Base-by-base conservation (phyloP, 148 eudicot genomes). In the Rhododendron kiyosumense region DNA sequence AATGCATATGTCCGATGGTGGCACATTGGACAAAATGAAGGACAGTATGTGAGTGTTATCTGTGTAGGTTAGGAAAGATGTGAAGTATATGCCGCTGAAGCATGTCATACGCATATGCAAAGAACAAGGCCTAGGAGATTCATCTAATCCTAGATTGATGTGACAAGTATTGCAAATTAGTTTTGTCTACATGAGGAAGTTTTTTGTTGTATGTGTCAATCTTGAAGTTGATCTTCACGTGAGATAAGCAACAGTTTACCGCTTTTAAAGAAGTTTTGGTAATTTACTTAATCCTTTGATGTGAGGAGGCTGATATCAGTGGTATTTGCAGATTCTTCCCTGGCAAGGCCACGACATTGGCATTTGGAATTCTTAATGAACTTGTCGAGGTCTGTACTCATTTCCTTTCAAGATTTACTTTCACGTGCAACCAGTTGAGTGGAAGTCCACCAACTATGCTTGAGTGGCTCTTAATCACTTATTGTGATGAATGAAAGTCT, bases 321-420 rank as follows among this genome's bases (percentile, higher is more conserved):
- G 18, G 10, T 76, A 63, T 86, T 89, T 87, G 88, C 95, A 96
- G 99, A 85, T 96, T 96, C 90, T 95, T 95, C 87, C 99, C 99
- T 28, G 94, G 91, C 71, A 93, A 94, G 88, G 97, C 98, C 69
- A 88, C 88, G 57, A 82, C 90, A 84, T 90, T 95, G 92, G 99
- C 99, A 17, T 65, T 83, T 80, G 91, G 90, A 76, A 83, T 96
- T 80, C 92, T 96, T 71, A 87, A 91, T 84, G 97, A 93, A 93
- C 99, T 96, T 90, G 83, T 91, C 79, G 84, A 93, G 95, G 99
- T 95, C 77, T 88, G 93, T 88, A 36, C 54, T 0, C 13, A 54
- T 77, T 14, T 65, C 24, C 3, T 9, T 71, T 30, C 1, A 17
- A 36, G 48, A 11, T 32, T 65, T 7, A 41, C 43, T 77, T 22